Percentiles rank a stretch among this genome's conserved stretches.
Evolutionary conservation across 2,329 filamentous ascomycete genomes (phyloP).

Genomic region (Tetracladium maxilliforme): DNA sequence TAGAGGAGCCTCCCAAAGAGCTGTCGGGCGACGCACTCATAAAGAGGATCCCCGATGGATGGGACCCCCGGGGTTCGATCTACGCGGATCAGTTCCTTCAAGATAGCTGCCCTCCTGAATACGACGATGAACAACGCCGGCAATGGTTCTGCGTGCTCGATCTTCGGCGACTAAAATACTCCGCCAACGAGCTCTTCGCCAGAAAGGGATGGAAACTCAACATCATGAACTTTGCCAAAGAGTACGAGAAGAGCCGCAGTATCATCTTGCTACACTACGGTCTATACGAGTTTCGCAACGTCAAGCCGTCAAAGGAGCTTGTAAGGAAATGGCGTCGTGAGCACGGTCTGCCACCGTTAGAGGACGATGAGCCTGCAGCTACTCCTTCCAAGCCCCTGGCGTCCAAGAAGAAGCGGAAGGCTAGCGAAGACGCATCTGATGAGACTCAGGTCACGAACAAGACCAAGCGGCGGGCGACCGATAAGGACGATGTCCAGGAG

Average conservation of each 20-base stretch:
- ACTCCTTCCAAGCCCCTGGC: slow-evolving; percentile 18
- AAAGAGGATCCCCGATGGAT: too few relatives aligned
- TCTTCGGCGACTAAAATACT: slow-evolving; percentile 44
- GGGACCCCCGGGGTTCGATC: too few relatives aligned
- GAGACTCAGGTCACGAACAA: slow-evolving; percentile 20
- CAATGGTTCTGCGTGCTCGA: slow-evolving; percentile 51
- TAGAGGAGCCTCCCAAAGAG: too few relatives aligned
- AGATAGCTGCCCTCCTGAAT: slow-evolving; percentile 39
- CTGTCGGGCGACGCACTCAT: too few relatives aligned
- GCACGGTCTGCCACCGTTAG: slow-evolving; percentile 34
- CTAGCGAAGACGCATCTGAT: slow-evolving; percentile 30
- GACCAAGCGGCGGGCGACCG: slow-evolving; percentile 33
- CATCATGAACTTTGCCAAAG: slow-evolving; percentile 46
- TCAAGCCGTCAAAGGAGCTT: slow-evolving; percentile 41
- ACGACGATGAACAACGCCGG: slow-evolving; percentile 42
- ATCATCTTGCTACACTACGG: slow-evolving; percentile 46
- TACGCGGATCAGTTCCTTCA: slow-evolving; percentile 45
- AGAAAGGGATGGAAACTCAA: slow-evolving; percentile 50
- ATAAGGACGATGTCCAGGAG: slow-evolving; percentile 22
- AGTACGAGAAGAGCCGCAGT: slow-evolving; percentile 48
- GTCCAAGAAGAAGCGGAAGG: slow-evolving; percentile 38
- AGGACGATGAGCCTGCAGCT: slow-evolving; percentile 22
- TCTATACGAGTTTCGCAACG: slow-evolving; percentile 47
- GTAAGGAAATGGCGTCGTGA: slow-evolving; percentile 42
- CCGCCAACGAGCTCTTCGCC: slow-evolving; percentile 42